Conservation (phyloP, 441 rosid species). For the Corymbia calophylla region DNA sequence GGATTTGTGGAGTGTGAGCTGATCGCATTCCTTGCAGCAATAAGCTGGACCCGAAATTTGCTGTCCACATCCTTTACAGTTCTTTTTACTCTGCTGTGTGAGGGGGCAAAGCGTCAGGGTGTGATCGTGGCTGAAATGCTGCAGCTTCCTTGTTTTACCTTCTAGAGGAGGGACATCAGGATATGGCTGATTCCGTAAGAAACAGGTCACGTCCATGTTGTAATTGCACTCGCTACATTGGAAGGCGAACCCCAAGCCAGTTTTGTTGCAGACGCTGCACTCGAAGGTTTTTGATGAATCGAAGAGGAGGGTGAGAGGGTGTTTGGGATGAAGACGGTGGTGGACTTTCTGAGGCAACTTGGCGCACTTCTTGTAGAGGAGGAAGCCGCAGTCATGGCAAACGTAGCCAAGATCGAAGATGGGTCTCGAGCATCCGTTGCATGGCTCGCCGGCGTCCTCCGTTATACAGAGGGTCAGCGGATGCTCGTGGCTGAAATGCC, state of each 20-base stretch:
- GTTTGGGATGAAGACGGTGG: background rate
- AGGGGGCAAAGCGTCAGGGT: background rate
- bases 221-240: background rate
- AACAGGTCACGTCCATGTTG: background rate
- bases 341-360: background rate
- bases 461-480: background rate
- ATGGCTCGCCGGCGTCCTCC: background rate
- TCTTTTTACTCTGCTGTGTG: background rate
- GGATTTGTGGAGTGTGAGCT: background rate
- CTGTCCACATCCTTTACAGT: background rate
- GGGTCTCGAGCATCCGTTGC: background rate
- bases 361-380: background rate
- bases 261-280: background rate
- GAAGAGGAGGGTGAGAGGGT: background rate
- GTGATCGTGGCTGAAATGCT: background rate
- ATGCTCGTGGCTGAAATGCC: constrained; percentile 1
- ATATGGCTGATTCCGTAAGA: background rate
- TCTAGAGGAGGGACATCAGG: background rate
- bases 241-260: background rate
- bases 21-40: background rate
- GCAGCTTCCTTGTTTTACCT: background rate
- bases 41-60: background rate
- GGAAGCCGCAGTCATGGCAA: background rate
- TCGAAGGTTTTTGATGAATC: background rate
- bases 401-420: background rate